phyloP scores from a whole-genome alignment of 2,329 filamentous ascomycete species.

The Cercospora brassicicola region DNA sequence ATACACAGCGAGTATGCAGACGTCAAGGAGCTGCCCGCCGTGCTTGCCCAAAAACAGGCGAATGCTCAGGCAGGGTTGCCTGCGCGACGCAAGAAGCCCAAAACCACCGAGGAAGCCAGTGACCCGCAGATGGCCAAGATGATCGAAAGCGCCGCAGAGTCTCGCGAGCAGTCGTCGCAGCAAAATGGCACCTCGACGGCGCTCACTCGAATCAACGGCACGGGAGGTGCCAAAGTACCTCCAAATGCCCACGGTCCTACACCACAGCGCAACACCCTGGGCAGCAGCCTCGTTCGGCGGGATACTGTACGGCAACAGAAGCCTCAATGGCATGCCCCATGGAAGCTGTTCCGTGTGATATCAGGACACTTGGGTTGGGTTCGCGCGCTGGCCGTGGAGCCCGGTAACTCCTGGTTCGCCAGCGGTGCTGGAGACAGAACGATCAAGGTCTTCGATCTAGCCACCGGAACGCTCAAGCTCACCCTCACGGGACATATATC shows the following conservation, averaged over 20 bases:
- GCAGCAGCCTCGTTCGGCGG: conserved; percentile 61
- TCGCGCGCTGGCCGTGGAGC: conserved; percentile 78
- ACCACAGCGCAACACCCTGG: conserved; percentile 51
- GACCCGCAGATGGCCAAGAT: conserved; percentile 63
- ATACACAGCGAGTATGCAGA: conserved; percentile 74
- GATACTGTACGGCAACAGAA: conserved; percentile 67
- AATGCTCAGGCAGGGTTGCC: conserved; percentile 58
- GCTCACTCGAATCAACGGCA: conserved; percentile 54
- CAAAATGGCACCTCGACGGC: conserved; percentile 56
- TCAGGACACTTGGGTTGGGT: conserved; percentile 97
- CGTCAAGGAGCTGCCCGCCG: conserved; percentile 73
- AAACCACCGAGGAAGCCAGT: conserved; percentile 54
- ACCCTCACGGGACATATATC: conserved; percentile 94
- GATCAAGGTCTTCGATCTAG: conserved; percentile 98
- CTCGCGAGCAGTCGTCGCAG: conserved; percentile 46
- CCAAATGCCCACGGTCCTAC: conserved; percentile 59
- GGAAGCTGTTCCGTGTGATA: conserved; percentile 98
- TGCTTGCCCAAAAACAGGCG: conserved; percentile 76
- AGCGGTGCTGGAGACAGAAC: conserved; percentile 55
- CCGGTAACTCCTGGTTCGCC: no score
- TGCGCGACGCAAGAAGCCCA: conserved; percentile 63
- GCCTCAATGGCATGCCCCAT: conserved; percentile 95
- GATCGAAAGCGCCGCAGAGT: conserved; percentile 63
- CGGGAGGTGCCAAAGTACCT: conserved; percentile 44
- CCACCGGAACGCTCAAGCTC: conserved; percentile 76